Evolutionary conservation across 805 yeast species (phyloP), one percentile per base, ranked within the genome.

Genomic region (Yueomyces sp.): DNA sequence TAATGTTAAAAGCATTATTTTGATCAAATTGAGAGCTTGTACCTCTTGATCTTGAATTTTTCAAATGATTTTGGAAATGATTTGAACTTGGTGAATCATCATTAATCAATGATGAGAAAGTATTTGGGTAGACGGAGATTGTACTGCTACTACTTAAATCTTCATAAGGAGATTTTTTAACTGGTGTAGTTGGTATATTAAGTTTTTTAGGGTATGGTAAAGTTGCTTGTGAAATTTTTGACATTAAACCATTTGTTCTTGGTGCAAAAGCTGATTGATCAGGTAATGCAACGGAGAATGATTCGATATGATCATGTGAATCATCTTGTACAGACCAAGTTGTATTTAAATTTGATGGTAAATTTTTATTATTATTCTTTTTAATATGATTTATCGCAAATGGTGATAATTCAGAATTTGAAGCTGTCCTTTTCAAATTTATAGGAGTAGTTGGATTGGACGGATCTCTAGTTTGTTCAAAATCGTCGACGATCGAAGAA

Each of bases 331-430:
- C 40, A 28, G 48, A 42, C 42, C 45, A 44, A 3, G 52, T 41
- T 34, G 33, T 42, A 12, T 39, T 41, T 38, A 43, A 32, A 12
- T 42, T 45, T 27, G 45, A 46, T 4, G 45, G 36, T 19, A 19
- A 19, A 19, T 37, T 40, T 40, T 45, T 53, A 41, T 45, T 47
- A 30, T 51, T 52, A 55, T 54, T 49, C 40, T 45, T 49, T 12
- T 49, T 53, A 2, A 48, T 55, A 11, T 57, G 54, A 40, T 53
- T 52, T 36, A 52, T 56, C n/a, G 56, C 47, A 45, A 56, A 57
- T 5, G 63, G 63, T 8, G 62, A 59, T 30, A 59, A 46, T 38
- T 56, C 61, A 33, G 56, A 51, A 41, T 52, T 59, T 5, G 60
- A 54, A 26, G 53, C 55, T 6, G 56, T 48, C 39, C 62, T 44